Evolutionary conservation across 164 flowering plant species (phyloP).

Genomic region (Aristolochia fimbriata): DNA sequence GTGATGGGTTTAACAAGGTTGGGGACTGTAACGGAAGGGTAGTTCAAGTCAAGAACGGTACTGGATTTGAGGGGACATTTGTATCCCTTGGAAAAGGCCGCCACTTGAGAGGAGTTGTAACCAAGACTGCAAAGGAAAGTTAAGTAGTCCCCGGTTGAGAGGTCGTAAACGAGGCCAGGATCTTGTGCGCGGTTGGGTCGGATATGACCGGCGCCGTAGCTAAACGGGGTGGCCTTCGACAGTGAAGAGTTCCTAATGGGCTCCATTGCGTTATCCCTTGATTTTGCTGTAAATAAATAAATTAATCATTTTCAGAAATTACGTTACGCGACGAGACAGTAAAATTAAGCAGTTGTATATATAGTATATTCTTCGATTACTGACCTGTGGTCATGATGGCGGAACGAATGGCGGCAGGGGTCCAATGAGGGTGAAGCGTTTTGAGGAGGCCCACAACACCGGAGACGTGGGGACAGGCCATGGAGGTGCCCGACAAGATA

Average conservation of each 20-base stretch:
- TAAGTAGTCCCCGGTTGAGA: conserved; percentile 10
- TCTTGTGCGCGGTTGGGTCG: conserved; percentile 46
- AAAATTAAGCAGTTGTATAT: too few species aligned
- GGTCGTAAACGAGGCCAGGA: conserved; percentile 56
- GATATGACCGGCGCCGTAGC: conserved; percentile 54
- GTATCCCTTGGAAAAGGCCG: conserved; percentile 11
- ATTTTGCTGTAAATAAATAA: conserved; percentile 35
- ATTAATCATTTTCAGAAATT: too few species aligned
- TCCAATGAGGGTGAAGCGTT: conserved; percentile 66
- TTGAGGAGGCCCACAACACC: conserved; percentile 69
- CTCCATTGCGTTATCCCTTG: conserved; percentile 19
- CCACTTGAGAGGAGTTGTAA: conserved; percentile 18
- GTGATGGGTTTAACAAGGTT: conserved; percentile 28
- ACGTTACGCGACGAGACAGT: too few species aligned
- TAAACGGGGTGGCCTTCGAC: conserved; percentile 35
- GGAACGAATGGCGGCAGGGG: conserved; percentile 67
- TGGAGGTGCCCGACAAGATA: conserved; percentile 66
- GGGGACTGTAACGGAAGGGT: conserved; percentile 70
- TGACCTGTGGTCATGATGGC: conserved; percentile 78
- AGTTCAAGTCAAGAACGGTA: conserved; percentile 21
- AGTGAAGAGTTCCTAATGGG: conserved; percentile 21
- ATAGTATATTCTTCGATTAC: too few species aligned
- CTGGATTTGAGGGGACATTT: conserved; percentile 9
- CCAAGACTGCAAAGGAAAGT: conserved; percentile 22
- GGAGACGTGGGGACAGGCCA: conserved; percentile 83